These are phyloP conservation scores for Ustilago vetiveriae DNA, from an alignment of 1,284 basidiomycete genomes.

Conservation along the genomic window DNA sequence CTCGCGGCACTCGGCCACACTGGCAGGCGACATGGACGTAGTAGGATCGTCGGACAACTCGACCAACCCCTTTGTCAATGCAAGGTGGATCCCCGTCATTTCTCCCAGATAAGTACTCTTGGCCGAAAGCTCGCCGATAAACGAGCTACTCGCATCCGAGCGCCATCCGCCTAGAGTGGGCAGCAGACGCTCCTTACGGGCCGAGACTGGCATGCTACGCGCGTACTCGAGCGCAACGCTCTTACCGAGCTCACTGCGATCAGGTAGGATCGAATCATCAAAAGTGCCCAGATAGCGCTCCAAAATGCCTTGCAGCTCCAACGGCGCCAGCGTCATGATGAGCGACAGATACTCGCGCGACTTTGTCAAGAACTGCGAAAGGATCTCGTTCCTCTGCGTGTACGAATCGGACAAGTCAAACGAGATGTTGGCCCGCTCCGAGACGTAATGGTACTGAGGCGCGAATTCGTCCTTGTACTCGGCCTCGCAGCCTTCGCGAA, in stretches of 20 bases:
- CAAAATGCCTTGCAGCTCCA: slow-evolving; percentile 89
- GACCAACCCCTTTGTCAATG: slow-evolving; percentile 70
- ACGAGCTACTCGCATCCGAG: slow-evolving; percentile 61
- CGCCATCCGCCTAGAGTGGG: slow-evolving; percentile 66
- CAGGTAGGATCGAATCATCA: slow-evolving; percentile 46
- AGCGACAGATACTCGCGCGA: slow-evolving; percentile 84
- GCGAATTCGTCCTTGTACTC: slow-evolving; percentile 95
- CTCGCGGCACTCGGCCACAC: slow-evolving; percentile 75
- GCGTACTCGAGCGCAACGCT: slow-evolving; percentile 63
- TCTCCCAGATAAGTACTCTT: slow-evolving; percentile 73
- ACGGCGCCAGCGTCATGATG: slow-evolving; percentile 84
- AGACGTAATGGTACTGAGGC: slow-evolving; percentile 83
- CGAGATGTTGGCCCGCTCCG: slow-evolving; percentile 77
- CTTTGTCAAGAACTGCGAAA: slow-evolving; percentile 78
- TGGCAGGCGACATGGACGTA: slow-evolving; percentile 71
- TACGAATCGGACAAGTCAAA: slow-evolving; percentile 90
- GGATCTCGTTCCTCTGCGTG: slow-evolving; percentile 82
- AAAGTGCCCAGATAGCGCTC: slow-evolving; percentile 72
- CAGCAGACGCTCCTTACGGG: slow-evolving; percentile 49
- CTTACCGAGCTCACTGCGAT: slow-evolving; percentile 60
- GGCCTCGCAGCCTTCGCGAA: slow-evolving; percentile 87
- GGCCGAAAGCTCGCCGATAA: slow-evolving; percentile 58
- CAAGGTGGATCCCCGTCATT: slow-evolving; percentile 79
- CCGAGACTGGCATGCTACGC: slow-evolving; percentile 51
- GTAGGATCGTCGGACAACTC: slow-evolving; percentile 75